These are phyloP conservation scores for Suillus alpinus DNA, from an alignment of 768 basidiomycete species.

Conservation along the genomic window DNA sequence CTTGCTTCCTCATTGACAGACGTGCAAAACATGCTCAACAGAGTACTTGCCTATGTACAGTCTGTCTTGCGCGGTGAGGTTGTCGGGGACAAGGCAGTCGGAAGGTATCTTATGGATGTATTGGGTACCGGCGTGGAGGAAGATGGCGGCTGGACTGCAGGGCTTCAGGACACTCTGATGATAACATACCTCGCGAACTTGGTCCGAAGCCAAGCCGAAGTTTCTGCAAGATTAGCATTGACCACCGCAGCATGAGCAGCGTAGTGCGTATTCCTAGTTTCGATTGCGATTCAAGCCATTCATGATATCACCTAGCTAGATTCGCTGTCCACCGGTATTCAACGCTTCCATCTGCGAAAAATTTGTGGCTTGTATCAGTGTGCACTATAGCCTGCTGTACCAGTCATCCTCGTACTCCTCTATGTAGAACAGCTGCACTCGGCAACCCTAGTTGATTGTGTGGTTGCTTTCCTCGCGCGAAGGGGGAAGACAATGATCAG, in stretches of 20 bases:
- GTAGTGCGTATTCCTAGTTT: slow-evolving; percentile 4
- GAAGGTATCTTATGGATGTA: slow-evolving; percentile 89
- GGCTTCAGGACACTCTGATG: slow-evolving; percentile 90
- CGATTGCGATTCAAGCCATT: slow-evolving; percentile 3
- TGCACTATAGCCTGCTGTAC: neutral
- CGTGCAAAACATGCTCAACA: slow-evolving; percentile 78
- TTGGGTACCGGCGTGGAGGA: slow-evolving; percentile 71
- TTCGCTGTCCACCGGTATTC: neutral
- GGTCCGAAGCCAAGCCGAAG: slow-evolving; percentile 89
- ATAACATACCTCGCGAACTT: slow-evolving; percentile 93
- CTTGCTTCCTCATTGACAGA: slow-evolving; percentile 70
- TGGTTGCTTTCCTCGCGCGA: neutral
- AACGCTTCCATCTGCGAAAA: neutral
- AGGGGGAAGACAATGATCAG: neutral
- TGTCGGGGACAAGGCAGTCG: slow-evolving; percentile 80
- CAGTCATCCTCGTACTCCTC: neutral
- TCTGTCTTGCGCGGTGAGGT: slow-evolving; percentile 75
- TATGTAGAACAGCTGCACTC: neutral
- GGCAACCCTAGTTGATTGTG: neutral
- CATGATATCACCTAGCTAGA: neutral
- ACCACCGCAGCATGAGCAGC: slow-evolving; percentile 43
- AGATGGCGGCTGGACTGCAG: slow-evolving; percentile 71
- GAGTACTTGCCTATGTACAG: slow-evolving; percentile 82
- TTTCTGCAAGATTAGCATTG: slow-evolving; percentile 83
- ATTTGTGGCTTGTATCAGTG: neutral